These are phyloP conservation scores for Themeda triandra DNA, from an alignment of 176 grass and related monocot species.

Conservation along the genomic window DNA sequence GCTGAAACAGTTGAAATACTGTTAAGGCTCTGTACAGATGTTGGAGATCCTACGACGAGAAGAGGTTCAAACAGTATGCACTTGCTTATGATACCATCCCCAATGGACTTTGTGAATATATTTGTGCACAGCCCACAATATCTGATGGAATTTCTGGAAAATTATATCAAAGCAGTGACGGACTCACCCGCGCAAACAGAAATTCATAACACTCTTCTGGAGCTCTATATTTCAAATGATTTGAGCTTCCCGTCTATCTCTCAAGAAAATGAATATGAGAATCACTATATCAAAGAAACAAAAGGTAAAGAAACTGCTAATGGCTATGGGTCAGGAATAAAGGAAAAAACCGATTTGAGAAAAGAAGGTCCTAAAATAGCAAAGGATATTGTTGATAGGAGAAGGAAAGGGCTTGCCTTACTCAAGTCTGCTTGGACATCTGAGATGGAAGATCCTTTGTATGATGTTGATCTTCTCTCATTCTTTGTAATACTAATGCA, in stretches of 20 bases:
- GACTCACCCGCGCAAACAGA: slow-evolving; percentile 85
- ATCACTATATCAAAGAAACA: slow-evolving; percentile 45
- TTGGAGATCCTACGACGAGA: slow-evolving; percentile 48
- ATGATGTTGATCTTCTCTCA: slow-evolving; percentile 88
- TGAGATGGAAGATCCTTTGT: slow-evolving; percentile 84
- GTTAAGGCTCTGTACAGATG: slow-evolving; percentile 67
- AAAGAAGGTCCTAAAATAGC: slow-evolving; percentile 44
- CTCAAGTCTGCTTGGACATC: slow-evolving; percentile 83
- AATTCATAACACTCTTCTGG: slow-evolving; percentile 94
- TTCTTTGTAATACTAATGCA: slow-evolving; percentile 87
- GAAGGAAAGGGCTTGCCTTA: slow-evolving; percentile 70
- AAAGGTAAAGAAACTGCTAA: slow-evolving; percentile 50
- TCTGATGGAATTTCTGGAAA: slow-evolving; percentile 95
- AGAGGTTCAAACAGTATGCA: slow-evolving; percentile 51
- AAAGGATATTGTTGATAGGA: slow-evolving; percentile 65
- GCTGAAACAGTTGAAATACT: slow-evolving; percentile 90
- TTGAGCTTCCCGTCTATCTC: slow-evolving; percentile 76
- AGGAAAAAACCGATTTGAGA: slow-evolving; percentile 32
- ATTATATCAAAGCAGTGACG: slow-evolving; percentile 74
- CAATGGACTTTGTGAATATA: slow-evolving; percentile 96
- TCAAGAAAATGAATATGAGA: slow-evolving; percentile 63
- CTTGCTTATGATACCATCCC: slow-evolving; percentile 78
- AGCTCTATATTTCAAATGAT: slow-evolving; percentile 88
- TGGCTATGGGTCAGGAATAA: slow-evolving; percentile 36
- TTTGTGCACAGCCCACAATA: slow-evolving; percentile 79